Conservation (phyloP, 139 green algal genomes). For the Astrephomene gubernaculifera region DNA sequence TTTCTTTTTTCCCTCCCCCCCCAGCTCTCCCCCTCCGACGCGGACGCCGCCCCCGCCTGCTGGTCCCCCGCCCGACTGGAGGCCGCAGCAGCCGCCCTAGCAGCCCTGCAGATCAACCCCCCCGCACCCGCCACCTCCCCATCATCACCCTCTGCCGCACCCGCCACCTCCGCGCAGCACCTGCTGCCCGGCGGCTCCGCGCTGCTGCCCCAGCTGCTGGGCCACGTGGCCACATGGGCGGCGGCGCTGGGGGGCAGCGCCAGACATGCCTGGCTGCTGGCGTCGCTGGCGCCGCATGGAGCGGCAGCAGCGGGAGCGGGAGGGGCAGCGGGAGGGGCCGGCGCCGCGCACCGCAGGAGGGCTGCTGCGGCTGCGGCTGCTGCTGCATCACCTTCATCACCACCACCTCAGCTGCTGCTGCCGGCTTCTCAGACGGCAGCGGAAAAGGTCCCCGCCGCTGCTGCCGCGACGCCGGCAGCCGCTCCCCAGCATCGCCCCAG, state of each 20-base stretch:
- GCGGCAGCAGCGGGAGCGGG: too few relatives aligned
- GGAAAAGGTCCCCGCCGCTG: too few relatives aligned
- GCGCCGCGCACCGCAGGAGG: too few relatives aligned
- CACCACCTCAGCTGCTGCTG: too few relatives aligned
- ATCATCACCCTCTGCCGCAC: too few relatives aligned
- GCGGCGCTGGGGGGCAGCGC: not conserved
- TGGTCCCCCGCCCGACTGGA: not conserved
- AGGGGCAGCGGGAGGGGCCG: too few relatives aligned
- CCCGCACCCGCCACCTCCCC: not conserved
- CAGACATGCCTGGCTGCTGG: conserved; percentile 3
- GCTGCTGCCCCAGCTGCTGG: conserved; percentile 2
- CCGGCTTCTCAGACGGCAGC: too few relatives aligned
- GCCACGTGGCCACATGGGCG: conserved; percentile 24
- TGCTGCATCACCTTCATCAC: too few relatives aligned
- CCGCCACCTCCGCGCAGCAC: too few relatives aligned
- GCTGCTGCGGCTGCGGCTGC: too few relatives aligned
- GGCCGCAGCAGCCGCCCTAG: not conserved
- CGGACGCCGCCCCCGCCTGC: conserved; percentile 16
- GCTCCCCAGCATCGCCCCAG: too few relatives aligned
- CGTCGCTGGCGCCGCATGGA: not conserved
- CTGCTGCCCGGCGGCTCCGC: conserved; percentile 24
- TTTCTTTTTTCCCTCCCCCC: not conserved
- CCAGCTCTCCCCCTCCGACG: not conserved
- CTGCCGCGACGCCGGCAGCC: not conserved
- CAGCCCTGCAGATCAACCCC: not conserved